phyloP scores from a whole-genome alignment of 352 stramenopile species.

The Pythium sukuiense region DNA sequence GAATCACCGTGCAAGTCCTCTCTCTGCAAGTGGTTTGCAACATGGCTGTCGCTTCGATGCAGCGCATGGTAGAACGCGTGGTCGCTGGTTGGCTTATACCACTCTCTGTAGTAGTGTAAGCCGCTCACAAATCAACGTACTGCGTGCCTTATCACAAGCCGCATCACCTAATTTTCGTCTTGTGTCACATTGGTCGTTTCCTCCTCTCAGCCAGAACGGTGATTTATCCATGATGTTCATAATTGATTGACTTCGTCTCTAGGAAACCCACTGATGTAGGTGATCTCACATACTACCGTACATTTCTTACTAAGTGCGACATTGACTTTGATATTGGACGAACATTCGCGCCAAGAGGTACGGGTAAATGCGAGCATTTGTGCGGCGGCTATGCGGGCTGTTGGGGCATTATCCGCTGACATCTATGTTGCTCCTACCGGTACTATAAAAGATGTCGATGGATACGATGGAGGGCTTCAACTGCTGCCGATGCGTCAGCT shows the following conservation, averaged over 20 bases:
- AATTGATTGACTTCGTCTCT: no score
- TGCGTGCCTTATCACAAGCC: constrained; percentile 17
- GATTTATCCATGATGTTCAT: no score
- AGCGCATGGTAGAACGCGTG: constrained; percentile 2
- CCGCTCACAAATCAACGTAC: not conserved
- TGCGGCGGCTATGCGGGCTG: not conserved
- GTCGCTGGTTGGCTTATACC: not conserved
- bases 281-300: not conserved
- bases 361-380: not conserved
- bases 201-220: no score
- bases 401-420: not conserved
- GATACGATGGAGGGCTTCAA: constrained; percentile 33
- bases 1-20: constrained; percentile 5
- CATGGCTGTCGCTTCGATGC: constrained; percentile 26
- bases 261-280: constrained; percentile 12
- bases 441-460: constrained; percentile 1
- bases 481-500: constrained; percentile 68
- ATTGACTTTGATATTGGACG: constrained; percentile 6
- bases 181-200: no score
- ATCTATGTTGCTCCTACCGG: no score
- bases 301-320: constrained; percentile 7
- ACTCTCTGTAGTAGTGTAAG: constrained; percentile 11
- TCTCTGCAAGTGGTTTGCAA: constrained; percentile 18
- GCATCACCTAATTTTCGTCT: not conserved
- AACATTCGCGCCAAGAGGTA: constrained; percentile 2